Base-by-base conservation (phyloP, 108 stramenopile species). In the Bacterosira constricta region DNA sequence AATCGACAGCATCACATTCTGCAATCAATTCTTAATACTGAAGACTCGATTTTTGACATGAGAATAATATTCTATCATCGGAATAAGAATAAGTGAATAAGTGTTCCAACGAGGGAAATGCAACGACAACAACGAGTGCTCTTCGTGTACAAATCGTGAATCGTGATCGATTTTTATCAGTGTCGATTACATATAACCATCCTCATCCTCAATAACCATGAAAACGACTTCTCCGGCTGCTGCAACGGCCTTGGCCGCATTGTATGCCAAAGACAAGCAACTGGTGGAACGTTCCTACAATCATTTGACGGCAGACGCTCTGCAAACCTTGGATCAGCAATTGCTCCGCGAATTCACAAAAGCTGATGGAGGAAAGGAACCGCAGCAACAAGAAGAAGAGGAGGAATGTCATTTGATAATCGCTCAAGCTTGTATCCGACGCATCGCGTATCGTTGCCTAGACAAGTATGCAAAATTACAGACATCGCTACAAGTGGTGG, bases 351-450 rank as follows among this genome's bases (percentile, higher is more conserved):
- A 70, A 46, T 59, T 18, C 47, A 6, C 20, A 32, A 2, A 3
- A 6, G 21, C 37, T 13, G 36, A 34, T 21, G 12, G 39, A 32
- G 37, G 38, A 10, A 41, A 42, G 29, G 1, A 4, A 13, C 26
- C 45, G 12, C 25, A 26, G 11, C n/a, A n/a, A n/a, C n/a, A n/a
- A n/a, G n/a, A n/a, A n/a, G 15, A 32, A 35, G 21, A 47, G 36
- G 47, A 65, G 32, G 47, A 65, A 23, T 65, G 63, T 21, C 31
- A 80, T 49, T 6, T 26, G 10, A 46, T 72, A 15, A 21, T 82
- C 15, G 81, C 75, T 1, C 12, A 77, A 72, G 64, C 71, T 7
- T 46, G 66, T 6, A 59, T 82, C 47, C 69, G 81, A 42, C 70
- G 75, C n/a, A 37, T 72, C 7, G 71, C 47, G 3, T 39, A 66